Base-by-base conservation (phyloP, 2,329 filamentous ascomycete species). In the Cladosporium oxysporum region DNA sequence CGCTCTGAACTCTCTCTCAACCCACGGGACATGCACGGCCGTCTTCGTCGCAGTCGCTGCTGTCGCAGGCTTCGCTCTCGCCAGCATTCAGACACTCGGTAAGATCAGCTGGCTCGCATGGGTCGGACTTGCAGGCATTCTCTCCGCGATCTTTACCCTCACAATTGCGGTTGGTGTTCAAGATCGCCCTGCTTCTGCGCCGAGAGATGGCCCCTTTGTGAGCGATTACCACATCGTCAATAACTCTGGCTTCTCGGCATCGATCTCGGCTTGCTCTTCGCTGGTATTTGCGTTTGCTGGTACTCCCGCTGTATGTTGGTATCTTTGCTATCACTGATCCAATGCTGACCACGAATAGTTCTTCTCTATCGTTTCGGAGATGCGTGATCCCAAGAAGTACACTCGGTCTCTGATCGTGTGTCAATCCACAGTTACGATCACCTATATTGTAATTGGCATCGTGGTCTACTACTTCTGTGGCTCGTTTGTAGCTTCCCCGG, bases 401-500 rank as follows among this genome's bases (percentile, higher is more conserved):
- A 75, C 73, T 59, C 72, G 72, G 21, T 70, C 78, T 1, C 66
- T 80, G 47, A 66, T 80, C 37, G 73, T 76, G 37, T 72, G 69
- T 5, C 71, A 73, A 58, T 62, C 59, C 10, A 62, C 62, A 7
- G 69, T 73, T 10, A 66, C 71, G 21, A 37, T 69, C 10, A 68
- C 78, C 1, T 80, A 81, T 64, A 71, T 79, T 21, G 67, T 74
- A 12, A 76, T 81, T 49, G 77, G 77, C 14, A 70, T 76, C 2
- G 78, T 83, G 1, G 77, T 83, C 5, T 83, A 83, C 71, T 79
- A 78, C 69, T 83, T 74, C 71, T 83, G 81, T 66, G 82, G 82
- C 2, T 79, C 79, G 0, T 82, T 78, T 62, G 79, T 84, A 6
- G 78, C 81, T 1, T 83, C 81, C 0, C 82, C 82, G 0, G 81